Evolutionary conservation across 2,329 filamentous ascomycete genomes (phyloP), one percentile per base, ranked within the genome.

Genomic region (Paracorniculantispora psalliotae): DNA sequence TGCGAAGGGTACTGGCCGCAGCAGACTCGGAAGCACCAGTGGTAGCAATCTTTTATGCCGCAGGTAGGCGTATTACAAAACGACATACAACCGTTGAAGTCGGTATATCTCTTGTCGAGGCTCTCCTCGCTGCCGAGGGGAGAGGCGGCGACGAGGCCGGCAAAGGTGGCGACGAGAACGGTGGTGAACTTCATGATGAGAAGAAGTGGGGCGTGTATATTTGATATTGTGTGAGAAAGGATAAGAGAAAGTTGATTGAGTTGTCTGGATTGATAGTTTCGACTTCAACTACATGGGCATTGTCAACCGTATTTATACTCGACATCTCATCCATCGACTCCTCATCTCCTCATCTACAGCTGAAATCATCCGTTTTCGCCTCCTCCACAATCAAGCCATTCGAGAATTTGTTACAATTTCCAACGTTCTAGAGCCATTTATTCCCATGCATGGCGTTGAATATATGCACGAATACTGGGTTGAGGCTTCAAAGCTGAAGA

Each of bases 21-120:
- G 41, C 59, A 61, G 26, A 61, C 41, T 1, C 15, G n/a, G 4
- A 13, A 21, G 54, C 59, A 61, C 59, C 59, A 61, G 12, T 44
- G n/a, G 8, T 53, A 53, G n/a, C 59, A 61, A 21, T 61, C 15
- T n/a, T 58, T 58, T 9, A 61, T 61, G 2, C 28, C 59, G 33
- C 59, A 61, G 8, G 21, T 35, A 28, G 59, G 53, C 19, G 59
- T 57, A 19, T 57, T 51, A 53, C 59, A 60, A 23, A 25, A 43
- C 17, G 35, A 28, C 59, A 60, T 61, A n/a, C 59, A 61, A 15
- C 59, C 59, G 7, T 12, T 1, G 2, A 10, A 61, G 48, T 61
- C 59, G 28, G 39, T 61, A 26, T 61, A 61, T 61, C 59, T 47
- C 30, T 61, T 61, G 10, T 61, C 54, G n/a, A 61, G 59, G 6